Conservation (phyloP, 129 eudicot genomes). For the Escallonia herrerae region DNA sequence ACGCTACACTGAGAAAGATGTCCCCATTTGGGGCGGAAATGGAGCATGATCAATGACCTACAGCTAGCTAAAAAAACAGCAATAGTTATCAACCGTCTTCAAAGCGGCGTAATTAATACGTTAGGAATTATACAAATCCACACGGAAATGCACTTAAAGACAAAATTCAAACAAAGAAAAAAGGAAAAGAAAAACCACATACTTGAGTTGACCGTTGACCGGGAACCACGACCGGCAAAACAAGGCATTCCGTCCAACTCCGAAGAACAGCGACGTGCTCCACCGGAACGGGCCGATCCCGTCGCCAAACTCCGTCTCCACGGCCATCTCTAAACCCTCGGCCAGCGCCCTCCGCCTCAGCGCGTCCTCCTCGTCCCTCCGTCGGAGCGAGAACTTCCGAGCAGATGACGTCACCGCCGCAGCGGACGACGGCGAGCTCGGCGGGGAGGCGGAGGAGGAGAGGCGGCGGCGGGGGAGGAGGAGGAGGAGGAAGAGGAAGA, state of each 20-base stretch:
- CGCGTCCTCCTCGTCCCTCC: slow-evolving; percentile 68
- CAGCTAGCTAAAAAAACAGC: too few relatives aligned
- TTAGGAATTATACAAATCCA: too few relatives aligned
- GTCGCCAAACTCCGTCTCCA: slow-evolving; percentile 15
- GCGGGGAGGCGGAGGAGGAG: slow-evolving; percentile 19
- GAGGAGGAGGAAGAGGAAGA: slow-evolving; percentile 54
- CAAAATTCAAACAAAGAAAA: neutral
- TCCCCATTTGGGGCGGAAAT: too few relatives aligned
- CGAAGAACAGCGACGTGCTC: slow-evolving; percentile 53
- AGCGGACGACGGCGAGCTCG: slow-evolving; percentile 22
- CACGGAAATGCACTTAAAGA: neutral
- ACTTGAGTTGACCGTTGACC: slow-evolving; percentile 49
- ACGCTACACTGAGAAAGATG: too few relatives aligned
- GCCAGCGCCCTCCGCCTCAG: slow-evolving; percentile 69
- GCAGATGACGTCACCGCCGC: slow-evolving; percentile 19
- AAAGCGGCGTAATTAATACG: too few relatives aligned
- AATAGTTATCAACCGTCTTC: too few relatives aligned
- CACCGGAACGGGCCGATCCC: slow-evolving; percentile 28
- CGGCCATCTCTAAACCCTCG: slow-evolving; percentile 47
- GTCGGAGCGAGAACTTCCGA: slow-evolving; percentile 28
- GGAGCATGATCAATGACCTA: too few relatives aligned
- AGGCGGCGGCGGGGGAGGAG: slow-evolving; percentile 35
- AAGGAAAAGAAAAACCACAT: neutral
- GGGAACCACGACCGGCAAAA: slow-evolving; percentile 97
- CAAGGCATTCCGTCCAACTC: slow-evolving; percentile 60